Conservation (phyloP, 2,329 filamentous ascomycete species). For the Mycosphaerella arachidis region DNA sequence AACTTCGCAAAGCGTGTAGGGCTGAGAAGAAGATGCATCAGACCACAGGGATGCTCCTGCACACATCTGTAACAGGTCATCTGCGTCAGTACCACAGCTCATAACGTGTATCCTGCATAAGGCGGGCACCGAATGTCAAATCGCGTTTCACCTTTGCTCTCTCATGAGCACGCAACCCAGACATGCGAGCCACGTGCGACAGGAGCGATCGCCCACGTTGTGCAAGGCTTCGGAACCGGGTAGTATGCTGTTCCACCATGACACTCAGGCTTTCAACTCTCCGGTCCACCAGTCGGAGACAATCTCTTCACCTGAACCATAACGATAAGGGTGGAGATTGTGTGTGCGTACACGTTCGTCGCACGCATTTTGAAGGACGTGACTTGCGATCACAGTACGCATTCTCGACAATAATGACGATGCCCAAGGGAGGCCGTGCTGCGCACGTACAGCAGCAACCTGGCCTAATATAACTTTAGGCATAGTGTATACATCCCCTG, state of each 20-base stretch:
- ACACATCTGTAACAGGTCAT: not conserved
- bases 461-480: not conserved
- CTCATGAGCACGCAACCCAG: not conserved
- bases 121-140: not conserved
- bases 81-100: not conserved
- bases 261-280: not conserved
- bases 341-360: too few species aligned
- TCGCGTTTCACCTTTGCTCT: not conserved
- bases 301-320: not conserved
- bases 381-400: too few species aligned
- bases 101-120: not conserved
- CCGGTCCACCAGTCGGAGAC: not conserved
- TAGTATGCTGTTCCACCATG: not conserved
- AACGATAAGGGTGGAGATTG: not conserved
- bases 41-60: not conserved
- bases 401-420: too few species aligned
- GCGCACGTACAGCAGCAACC: not conserved
- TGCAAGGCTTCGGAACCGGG: slow-evolving; percentile 1
- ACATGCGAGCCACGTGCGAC: slow-evolving; percentile 2
- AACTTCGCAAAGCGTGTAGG: not conserved
- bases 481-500: too few species aligned
- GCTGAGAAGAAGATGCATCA: not conserved
- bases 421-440: not conserved
- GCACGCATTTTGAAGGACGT: too few species aligned
- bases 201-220: slow-evolving; percentile 1